phyloP scores from a whole-genome alignment of 148 eudicot genomes.

The Dianthus caryophyllus region DNA sequence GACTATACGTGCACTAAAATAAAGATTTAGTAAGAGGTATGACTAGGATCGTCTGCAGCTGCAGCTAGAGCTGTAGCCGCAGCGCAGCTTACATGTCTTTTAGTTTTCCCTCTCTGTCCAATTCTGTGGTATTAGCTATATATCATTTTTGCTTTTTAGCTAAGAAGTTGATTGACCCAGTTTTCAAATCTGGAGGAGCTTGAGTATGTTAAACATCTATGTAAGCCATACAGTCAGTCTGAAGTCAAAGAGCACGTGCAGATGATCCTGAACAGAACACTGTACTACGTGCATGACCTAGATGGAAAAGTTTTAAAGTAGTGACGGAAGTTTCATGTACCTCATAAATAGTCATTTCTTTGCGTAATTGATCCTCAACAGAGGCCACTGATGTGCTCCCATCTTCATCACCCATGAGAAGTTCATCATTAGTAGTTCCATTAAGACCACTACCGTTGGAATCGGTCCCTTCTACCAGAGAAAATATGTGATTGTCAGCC shows the following conservation, averaged over 20 bases:
- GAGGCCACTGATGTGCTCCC: slow-evolving; percentile 80
- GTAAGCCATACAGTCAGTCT: background rate
- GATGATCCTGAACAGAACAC: background rate
- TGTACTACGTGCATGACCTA: background rate
- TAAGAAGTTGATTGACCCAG: background rate
- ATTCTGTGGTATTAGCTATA: too few species aligned
- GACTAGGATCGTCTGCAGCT: background rate
- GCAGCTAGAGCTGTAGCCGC: too few species aligned
- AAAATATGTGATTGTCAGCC: slow-evolving; percentile 49
- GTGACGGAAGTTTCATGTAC: slow-evolving; percentile 29
- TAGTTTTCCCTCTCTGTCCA: background rate
- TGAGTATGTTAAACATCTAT: background rate
- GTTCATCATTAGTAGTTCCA: slow-evolving; percentile 61
- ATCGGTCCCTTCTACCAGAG: slow-evolving; percentile 64
- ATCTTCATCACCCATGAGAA: slow-evolving; percentile 78
- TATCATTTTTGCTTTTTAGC: too few species aligned
- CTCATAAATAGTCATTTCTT: slow-evolving; percentile 98
- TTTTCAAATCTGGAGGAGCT: background rate
- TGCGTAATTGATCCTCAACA: slow-evolving; percentile 82
- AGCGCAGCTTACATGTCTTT: too few species aligned
- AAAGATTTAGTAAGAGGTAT: background rate
- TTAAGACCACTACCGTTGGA: slow-evolving; percentile 39
- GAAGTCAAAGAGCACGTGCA: background rate
- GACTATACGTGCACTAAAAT: background rate
- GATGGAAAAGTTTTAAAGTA: background rate